These are phyloP conservation scores for Gelatoporia subvermispora DNA, from an alignment of 768 basidiomycete species.

Conservation along the genomic window DNA sequence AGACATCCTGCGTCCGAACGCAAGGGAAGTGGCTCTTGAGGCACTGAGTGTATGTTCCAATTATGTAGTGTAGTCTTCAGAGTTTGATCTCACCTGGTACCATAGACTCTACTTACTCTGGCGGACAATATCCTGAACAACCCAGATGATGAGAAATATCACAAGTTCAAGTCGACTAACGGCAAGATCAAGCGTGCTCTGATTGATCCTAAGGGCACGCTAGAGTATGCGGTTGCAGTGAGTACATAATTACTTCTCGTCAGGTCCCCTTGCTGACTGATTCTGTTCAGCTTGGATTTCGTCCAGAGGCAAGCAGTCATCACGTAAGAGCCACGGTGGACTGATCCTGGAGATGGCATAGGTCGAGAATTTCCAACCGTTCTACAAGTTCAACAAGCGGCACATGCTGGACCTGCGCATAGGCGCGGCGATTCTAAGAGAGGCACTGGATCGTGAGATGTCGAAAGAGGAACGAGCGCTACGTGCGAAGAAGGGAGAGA, in stretches of 20 bases:
- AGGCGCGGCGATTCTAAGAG: conserved; percentile 62
- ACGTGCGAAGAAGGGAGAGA: conserved; percentile 50
- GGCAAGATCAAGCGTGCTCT: conserved; percentile 57
- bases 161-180: conserved; percentile 76
- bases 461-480: conserved; percentile 40
- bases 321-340: not conserved
- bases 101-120: conserved; percentile 60
- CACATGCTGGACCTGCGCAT: conserved; percentile 52
- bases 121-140: conserved; percentile 72
- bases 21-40: conserved; percentile 51
- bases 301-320: conserved; percentile 47
- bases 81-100: not conserved
- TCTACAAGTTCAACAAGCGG: conserved; percentile 56
- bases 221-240: conserved; percentile 79
- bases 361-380: conserved; percentile 71
- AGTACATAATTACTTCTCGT: conserved; percentile 19
- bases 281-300: conserved; percentile 60
- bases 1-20: conserved; percentile 69
- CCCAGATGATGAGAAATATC: conserved; percentile 68
- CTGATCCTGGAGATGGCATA: conserved; percentile 19
- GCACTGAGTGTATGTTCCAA: conserved; percentile 54
- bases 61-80: not conserved
- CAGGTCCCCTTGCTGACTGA: not conserved
- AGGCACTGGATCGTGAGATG: conserved; percentile 52
- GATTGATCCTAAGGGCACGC: conserved; percentile 63